Evolutionary conservation across 441 rosid species (phyloP).

Genomic region (Gossypium lobatum): DNA sequence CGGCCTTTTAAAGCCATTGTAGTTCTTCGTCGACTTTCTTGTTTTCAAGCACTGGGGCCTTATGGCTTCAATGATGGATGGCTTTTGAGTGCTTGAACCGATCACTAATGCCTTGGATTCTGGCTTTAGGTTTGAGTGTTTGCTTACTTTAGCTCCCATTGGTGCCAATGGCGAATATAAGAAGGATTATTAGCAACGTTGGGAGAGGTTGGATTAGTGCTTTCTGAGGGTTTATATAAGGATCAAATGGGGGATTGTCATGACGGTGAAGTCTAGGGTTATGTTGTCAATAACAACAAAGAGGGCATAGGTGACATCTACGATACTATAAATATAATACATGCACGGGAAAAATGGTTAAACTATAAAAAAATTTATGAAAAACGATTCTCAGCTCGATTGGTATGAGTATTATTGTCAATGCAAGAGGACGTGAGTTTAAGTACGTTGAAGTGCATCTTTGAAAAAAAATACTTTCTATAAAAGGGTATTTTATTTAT

Average conservation of each 20-base stretch:
- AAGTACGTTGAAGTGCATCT: too few species aligned
- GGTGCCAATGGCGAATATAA: background rate
- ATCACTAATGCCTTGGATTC: background rate
- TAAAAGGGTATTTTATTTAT: too few species aligned
- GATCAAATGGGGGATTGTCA: background rate
- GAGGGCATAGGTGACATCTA: background rate
- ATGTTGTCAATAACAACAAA: background rate
- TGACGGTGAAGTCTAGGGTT: background rate
- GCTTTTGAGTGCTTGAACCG: background rate
- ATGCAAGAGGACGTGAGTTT: fast-evolving
- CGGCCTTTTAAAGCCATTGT: background rate
- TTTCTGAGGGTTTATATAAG: background rate
- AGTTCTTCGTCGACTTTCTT: background rate
- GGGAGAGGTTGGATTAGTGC: background rate
- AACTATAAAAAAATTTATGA: background rate
- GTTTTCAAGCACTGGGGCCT: background rate
- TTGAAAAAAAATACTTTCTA: too few species aligned
- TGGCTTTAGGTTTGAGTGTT: background rate
- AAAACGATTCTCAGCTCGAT: background rate
- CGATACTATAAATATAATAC: background rate
- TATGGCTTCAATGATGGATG: background rate
- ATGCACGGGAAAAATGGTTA: background rate
- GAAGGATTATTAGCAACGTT: background rate
- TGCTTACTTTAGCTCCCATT: background rate
- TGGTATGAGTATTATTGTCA: too few species aligned